Conservation (phyloP, 805 yeast genomes). For the Starmerella lactis-condensi region DNA sequence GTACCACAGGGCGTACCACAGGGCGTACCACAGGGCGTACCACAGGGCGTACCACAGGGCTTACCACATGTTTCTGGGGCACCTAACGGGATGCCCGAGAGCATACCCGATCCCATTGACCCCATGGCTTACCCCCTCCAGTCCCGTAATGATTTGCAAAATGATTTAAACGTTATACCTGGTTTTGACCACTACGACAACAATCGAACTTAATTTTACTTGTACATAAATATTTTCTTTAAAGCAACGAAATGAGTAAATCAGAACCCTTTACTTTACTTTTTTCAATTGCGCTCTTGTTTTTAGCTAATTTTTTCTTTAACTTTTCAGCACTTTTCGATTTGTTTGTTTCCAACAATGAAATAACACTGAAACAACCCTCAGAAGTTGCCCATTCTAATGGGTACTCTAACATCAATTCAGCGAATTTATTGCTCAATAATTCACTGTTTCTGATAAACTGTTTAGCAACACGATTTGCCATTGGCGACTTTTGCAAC, state of each 20-base stretch:
- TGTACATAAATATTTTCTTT: no score
- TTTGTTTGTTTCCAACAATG: constrained; percentile 48
- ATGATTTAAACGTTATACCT: no score
- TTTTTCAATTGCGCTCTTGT: constrained; percentile 14
- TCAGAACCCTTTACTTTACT: constrained; percentile 22
- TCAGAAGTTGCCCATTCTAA: constrained; percentile 50
- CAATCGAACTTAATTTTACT: no score
- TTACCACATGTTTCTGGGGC: no score
- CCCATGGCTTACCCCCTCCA: no score
- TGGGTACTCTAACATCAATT: constrained; percentile 37
- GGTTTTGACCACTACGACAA: no score
- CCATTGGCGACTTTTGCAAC: constrained; percentile 21
- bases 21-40: no score
- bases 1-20: no score
- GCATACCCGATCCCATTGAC: no score
- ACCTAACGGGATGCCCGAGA: no score
- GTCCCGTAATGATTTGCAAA: no score
- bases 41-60: no score
- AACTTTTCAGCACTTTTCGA: constrained; percentile 24
- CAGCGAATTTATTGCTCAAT: constrained; percentile 30
- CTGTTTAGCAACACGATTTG: constrained; percentile 15
- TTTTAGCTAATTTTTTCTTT: constrained; percentile 33
- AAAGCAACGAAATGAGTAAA: constrained; percentile 18
- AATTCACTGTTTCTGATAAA: constrained; percentile 24
- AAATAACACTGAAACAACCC: constrained; percentile 67